Evolutionary conservation across 2,329 filamentous ascomycete species (phyloP).

Genomic region (Westerdykella aurantiaca): DNA sequence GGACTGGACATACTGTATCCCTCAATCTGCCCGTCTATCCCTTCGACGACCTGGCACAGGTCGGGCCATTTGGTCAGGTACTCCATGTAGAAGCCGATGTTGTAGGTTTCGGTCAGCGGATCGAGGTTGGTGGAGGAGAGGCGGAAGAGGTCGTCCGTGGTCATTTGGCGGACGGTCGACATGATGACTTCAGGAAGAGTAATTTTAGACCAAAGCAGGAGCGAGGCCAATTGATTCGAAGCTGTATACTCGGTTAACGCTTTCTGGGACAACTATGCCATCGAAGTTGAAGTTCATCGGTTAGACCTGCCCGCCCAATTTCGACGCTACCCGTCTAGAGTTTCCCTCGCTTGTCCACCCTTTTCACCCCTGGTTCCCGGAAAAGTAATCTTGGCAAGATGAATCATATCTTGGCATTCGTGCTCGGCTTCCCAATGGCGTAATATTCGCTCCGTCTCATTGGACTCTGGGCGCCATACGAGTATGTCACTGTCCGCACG

Average conservation of each 20-base stretch:
- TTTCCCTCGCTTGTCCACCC: no score
- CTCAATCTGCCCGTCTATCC: conserved; percentile 78
- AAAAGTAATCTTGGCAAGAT: neutral
- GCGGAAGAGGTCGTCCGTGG: conserved; percentile 64
- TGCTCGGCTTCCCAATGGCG: neutral
- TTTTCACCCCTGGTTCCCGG: no score
- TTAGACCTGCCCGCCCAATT: no score
- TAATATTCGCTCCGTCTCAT: neutral
- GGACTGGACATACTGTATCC: conserved; percentile 69
- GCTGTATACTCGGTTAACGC: neutral
- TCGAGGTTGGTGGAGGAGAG: conserved; percentile 96
- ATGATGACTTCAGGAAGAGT: conserved; percentile 42
- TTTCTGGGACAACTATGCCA: no score
- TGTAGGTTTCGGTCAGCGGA: conserved; percentile 95
- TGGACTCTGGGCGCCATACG: neutral
- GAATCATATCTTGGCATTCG: neutral
- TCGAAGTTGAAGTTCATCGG: no score
- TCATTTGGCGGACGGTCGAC: conserved; percentile 79
- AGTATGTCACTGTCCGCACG: neutral
- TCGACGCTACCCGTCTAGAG: no score
- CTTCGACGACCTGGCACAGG: conserved; percentile 87
- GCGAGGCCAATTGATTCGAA: neutral
- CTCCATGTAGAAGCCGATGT: conserved; percentile 88
- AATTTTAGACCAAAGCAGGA: neutral
- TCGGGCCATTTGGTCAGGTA: conserved; percentile 96